Percentiles rank a stretch among this genome's conserved stretches.
Evolutionary conservation across 139 green algal species (phyloP).

Genomic region (Desmodesmus armatus): DNA sequence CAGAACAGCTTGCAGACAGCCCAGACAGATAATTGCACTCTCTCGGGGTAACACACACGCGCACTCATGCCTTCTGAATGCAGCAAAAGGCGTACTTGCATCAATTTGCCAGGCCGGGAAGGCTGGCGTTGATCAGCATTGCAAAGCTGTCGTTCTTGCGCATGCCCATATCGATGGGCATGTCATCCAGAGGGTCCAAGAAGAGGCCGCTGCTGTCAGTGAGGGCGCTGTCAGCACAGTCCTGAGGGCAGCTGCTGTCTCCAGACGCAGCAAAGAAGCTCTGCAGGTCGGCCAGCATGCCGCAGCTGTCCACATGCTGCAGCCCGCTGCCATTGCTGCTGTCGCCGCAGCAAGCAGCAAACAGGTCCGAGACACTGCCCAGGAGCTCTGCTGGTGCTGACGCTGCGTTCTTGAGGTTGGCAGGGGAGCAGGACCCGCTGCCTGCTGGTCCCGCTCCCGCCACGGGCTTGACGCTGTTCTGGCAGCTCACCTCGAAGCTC

Average conservation of each 20-base stretch:
- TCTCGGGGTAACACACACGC: no score
- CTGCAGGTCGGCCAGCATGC: constrained; percentile 41
- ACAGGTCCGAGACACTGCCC: constrained; percentile 34
- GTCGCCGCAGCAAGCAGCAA: constrained; percentile 37
- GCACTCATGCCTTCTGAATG: no score
- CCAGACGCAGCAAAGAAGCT: constrained; percentile 4
- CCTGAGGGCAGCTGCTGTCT: background rate
- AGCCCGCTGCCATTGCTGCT: constrained; percentile 7
- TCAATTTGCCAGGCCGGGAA: background rate
- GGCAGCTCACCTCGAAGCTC: constrained; percentile 34
- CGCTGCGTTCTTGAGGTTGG: background rate
- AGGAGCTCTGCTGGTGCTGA: background rate
- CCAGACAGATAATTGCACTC: no score
- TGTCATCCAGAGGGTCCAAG: constrained; percentile 20
- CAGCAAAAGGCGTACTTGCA: background rate
- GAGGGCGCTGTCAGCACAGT: background rate
- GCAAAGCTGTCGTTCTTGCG: constrained; percentile 33
- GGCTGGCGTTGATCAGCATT: constrained; percentile 8
- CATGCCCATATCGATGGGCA: constrained; percentile 19
- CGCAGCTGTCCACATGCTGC: constrained; percentile 19
- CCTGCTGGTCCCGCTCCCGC: background rate
- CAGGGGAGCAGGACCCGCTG: background rate
- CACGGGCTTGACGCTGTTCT: background rate
- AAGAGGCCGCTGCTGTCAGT: constrained; percentile 23
- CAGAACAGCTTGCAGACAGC: no score